Evolutionary conservation across 2,329 filamentous ascomycete genomes (phyloP).

Genomic region (Biscogniauxia marginata): DNA sequence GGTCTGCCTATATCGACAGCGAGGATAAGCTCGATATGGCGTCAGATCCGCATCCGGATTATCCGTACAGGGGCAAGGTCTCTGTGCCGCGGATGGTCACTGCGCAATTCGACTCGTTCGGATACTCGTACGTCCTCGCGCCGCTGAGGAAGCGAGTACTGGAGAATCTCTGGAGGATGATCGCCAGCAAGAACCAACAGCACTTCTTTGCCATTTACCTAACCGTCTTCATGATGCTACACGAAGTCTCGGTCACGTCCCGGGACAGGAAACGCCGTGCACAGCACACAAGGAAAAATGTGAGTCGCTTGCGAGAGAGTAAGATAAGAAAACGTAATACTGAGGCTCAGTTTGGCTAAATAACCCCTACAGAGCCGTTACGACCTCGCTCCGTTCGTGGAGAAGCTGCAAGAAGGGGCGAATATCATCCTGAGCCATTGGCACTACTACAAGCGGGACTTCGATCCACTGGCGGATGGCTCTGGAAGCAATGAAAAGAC

Average conservation of each 20-base stretch:
- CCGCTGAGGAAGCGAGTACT: conserved; percentile 25
- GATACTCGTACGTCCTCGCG: conserved; percentile 20
- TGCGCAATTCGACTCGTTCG: conserved; percentile 32
- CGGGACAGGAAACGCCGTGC: conserved; percentile 38
- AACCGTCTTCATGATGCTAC: conserved; percentile 32
- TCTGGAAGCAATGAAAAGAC: conserved; percentile 26
- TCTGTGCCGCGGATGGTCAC: conserved; percentile 31
- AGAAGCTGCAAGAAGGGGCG: conserved; percentile 44
- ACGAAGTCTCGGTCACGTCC: conserved; percentile 40
- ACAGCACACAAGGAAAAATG: conserved; percentile 33
- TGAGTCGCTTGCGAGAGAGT: too few relatives aligned
- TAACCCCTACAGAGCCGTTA: conserved; percentile 36
- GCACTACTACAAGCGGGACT: conserved; percentile 48
- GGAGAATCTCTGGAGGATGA: conserved; percentile 28
- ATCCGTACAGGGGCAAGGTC: conserved; percentile 39
- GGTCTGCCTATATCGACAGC: conserved; percentile 43
- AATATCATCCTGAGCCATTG: conserved; percentile 48
- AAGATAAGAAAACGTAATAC: conserved; percentile 10
- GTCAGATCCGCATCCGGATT: conserved; percentile 35
- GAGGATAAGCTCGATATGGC: conserved; percentile 41
- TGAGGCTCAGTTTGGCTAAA: neutral
- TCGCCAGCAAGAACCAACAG: conserved; percentile 26
- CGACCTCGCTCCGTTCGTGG: conserved; percentile 40
- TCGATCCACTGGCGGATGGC: conserved; percentile 29
- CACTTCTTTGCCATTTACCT: conserved; percentile 32